These are phyloP conservation scores for Dryas drummondii DNA, from an alignment of 306 rosid species.

Conservation along the genomic window DNA sequence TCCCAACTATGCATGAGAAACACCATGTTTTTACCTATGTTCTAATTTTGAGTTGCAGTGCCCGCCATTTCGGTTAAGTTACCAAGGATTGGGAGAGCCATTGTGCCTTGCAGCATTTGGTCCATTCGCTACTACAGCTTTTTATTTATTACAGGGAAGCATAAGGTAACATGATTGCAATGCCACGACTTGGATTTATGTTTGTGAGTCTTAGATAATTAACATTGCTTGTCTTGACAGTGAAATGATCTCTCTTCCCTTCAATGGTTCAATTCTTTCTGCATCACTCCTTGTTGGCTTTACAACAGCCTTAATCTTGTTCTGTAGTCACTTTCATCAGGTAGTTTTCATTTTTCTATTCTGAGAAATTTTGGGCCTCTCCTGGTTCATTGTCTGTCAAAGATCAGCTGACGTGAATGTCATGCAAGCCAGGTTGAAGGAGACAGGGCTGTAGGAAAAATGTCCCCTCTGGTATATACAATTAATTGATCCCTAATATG, in stretches of 20 bases:
- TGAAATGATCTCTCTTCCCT: constrained; percentile 41
- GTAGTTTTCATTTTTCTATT: constrained; percentile 26
- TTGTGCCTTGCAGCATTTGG: constrained; percentile 94
- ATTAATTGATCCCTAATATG: constrained; percentile 10
- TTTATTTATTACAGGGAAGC: constrained; percentile 76
- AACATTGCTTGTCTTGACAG: constrained; percentile 42
- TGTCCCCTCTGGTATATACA: constrained; percentile 79
- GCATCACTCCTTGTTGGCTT: constrained; percentile 80
- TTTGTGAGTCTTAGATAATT: constrained; percentile 10
- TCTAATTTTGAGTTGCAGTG: constrained; percentile 50
- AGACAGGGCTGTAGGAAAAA: constrained; percentile 73
- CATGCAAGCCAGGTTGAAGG: constrained; percentile 60
- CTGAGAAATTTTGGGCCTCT: background rate
- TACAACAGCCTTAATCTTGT: constrained; percentile 81
- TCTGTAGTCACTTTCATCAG: constrained; percentile 97
- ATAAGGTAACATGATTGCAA: constrained; percentile 43
- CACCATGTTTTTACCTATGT: background rate
- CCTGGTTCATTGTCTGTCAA: background rate
- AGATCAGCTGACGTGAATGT: constrained; percentile 22
- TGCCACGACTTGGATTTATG: constrained; percentile 2
- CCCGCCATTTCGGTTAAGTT: constrained; percentile 92
- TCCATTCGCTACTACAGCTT: constrained; percentile 79
- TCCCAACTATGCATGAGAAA: background rate
- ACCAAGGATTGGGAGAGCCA: constrained; percentile 88
- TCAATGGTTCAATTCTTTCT: constrained; percentile 60